Evolutionary conservation across 2,329 filamentous ascomycete genomes (phyloP).

Genomic region (Malbranchea zuffiana): DNA sequence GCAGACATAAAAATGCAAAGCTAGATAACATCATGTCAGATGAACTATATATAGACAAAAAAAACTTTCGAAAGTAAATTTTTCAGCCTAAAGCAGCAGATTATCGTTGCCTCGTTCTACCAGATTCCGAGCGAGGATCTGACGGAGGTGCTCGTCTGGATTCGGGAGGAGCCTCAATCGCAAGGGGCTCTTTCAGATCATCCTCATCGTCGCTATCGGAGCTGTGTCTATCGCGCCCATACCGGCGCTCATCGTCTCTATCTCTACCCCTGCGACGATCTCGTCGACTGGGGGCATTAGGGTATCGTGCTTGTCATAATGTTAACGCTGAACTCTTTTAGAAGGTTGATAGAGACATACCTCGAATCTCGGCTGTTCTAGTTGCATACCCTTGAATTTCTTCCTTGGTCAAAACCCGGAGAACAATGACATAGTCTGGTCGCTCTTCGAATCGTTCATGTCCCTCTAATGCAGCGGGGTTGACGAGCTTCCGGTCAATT

Average conservation of each 20-base stretch:
- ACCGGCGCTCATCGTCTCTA: background rate
- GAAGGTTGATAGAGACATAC: slow-evolving; percentile 39
- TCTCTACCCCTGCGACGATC: background rate
- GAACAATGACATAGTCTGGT: slow-evolving; percentile 86
- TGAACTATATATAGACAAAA: too few relatives aligned
- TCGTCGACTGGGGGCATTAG: slow-evolving; percentile 1
- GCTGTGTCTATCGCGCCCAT: slow-evolving; percentile 3
- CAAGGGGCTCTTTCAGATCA: slow-evolving; percentile 21
- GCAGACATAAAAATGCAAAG: too few relatives aligned
- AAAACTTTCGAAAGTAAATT: too few relatives aligned
- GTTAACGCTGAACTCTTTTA: too few relatives aligned
- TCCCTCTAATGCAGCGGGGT: slow-evolving; percentile 72
- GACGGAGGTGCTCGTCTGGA: too few relatives aligned
- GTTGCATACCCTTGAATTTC: slow-evolving; percentile 82
- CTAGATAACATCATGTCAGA: too few relatives aligned
- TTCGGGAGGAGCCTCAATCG: slow-evolving; percentile 25
- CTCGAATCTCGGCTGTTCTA: slow-evolving; percentile 70
- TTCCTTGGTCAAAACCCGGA: slow-evolving; percentile 74
- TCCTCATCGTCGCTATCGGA: slow-evolving; percentile 21
- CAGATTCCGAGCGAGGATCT: too few relatives aligned
- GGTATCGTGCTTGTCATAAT: slow-evolving; percentile 3
- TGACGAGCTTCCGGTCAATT: slow-evolving; percentile 78
- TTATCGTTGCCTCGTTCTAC: too few relatives aligned
- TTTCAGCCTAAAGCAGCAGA: too few relatives aligned
- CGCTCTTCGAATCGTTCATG: slow-evolving; percentile 86